Percentiles rank a stretch among this genome's conserved stretches.
Conservation (phyloP, 768 basidiomycete species). For the Serendipita vermifera region DNA sequence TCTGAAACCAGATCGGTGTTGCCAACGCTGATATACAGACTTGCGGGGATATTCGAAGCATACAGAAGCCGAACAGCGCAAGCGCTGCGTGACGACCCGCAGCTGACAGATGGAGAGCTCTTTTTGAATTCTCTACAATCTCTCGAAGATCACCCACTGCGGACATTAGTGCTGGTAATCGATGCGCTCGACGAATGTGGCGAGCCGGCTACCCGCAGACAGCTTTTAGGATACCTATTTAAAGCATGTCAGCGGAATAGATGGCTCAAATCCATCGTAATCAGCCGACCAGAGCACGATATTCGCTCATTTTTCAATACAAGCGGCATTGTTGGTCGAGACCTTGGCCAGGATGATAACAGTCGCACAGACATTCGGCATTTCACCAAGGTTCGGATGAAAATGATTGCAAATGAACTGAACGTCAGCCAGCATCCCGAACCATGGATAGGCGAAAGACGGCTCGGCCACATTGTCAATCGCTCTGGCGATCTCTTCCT, state of each 20-base stretch:
- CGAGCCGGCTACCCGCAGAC: background rate
- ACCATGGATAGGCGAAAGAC: background rate
- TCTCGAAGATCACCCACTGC: background rate
- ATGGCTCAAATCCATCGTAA: background rate
- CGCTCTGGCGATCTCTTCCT: background rate
- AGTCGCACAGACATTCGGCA: background rate
- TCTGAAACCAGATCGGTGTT: background rate
- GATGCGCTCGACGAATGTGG: background rate
- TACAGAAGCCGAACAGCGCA: background rate
- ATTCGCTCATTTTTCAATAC: background rate
- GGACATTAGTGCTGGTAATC: background rate
- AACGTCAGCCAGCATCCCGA: too few species aligned
- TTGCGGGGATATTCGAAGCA: background rate
- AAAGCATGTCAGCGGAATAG: background rate
- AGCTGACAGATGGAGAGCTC: background rate
- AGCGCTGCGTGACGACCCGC: background rate
- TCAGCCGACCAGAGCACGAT: background rate
- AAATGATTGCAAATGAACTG: background rate
- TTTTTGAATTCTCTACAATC: background rate
- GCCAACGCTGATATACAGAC: background rate
- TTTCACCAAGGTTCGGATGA: background rate
- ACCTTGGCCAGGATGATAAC: background rate
- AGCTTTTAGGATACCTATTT: background rate
- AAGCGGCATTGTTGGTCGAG: background rate
- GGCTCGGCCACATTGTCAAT: background rate